A percentile compares a stretch with the other conserved stretches of the same genome.
These are phyloP conservation scores for Malus sieversii DNA, from an alignment of 306 rosid species.

Conservation along the genomic window DNA sequence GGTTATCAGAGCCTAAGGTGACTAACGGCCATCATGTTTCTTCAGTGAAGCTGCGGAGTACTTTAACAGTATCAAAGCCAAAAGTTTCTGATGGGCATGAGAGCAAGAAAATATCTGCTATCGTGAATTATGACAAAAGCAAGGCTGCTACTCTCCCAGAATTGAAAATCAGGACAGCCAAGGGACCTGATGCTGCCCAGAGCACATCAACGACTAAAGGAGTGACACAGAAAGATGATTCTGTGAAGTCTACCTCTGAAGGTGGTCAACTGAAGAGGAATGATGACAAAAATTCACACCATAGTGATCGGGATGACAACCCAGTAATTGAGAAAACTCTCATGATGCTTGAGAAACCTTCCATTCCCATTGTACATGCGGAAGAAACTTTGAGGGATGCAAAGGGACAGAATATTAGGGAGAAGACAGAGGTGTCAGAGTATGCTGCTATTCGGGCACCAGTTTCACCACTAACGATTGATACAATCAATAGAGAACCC, in stretches of 20 bases:
- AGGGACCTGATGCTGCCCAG: slow-evolving; percentile 40
- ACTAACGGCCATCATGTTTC: slow-evolving; percentile 38
- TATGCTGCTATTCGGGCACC: slow-evolving; percentile 42
- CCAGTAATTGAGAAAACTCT: slow-evolving; percentile 78
- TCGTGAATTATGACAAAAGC: slow-evolving; percentile 71
- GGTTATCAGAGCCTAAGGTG: slow-evolving; percentile 90
- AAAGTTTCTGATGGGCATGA: slow-evolving; percentile 54
- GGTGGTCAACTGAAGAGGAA: slow-evolving; percentile 38
- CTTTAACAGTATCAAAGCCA: slow-evolving; percentile 35
- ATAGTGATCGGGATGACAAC: slow-evolving; percentile 51
- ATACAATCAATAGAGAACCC: slow-evolving; percentile 34
- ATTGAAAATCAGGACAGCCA: slow-evolving; percentile 74
- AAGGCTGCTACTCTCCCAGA: slow-evolving; percentile 88
- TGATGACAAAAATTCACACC: slow-evolving; percentile 29
- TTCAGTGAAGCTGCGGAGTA: slow-evolving; percentile 37
- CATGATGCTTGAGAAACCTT: slow-evolving; percentile 69
- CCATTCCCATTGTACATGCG: slow-evolving; percentile 22
- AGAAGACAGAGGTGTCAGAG: slow-evolving; percentile 37
- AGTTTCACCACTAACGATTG: slow-evolving; percentile 36
- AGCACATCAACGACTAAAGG: slow-evolving; percentile 42
- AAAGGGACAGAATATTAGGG: slow-evolving; percentile 22
- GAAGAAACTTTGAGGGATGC: slow-evolving; percentile 25
- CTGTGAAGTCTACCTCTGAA: slow-evolving; percentile 33
- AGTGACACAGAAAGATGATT: slow-evolving; percentile 36
- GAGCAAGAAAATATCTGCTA: slow-evolving; percentile 72